phyloP scores from a whole-genome alignment of 2,329 filamentous ascomycete species.

The Zymoseptoria passerinii region DNA sequence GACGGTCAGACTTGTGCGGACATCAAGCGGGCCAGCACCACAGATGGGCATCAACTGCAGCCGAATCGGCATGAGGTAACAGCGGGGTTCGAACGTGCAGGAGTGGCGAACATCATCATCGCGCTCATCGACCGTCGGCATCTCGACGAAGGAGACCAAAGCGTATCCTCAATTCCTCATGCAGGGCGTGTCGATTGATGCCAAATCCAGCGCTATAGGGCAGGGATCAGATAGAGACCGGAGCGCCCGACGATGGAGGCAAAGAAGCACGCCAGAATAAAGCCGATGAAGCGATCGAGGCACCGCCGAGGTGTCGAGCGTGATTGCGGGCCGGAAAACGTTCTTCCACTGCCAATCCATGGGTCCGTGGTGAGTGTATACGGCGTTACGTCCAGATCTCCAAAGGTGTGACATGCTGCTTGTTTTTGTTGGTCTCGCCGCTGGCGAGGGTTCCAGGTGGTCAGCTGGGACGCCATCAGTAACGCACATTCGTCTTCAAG shows the following conservation, averaged over 20 bases:
- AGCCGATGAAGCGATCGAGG: not conserved
- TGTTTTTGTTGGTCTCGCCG: not conserved
- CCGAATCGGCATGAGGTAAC: not conserved
- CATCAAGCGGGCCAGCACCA: not conserved
- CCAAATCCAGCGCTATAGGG: constrained; percentile 9
- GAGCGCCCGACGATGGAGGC: not conserved
- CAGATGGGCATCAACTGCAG: not conserved
- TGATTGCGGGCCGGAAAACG: not conserved
- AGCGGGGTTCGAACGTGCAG: not conserved
- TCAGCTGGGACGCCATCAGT: not conserved
- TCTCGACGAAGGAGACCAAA: not conserved
- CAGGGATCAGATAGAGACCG: constrained; percentile 3
- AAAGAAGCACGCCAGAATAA: not conserved
- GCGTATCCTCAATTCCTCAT: not conserved
- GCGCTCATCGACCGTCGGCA: too few species aligned
- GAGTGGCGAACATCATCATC: not conserved
- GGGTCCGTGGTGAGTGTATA: not conserved
- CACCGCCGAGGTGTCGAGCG: not conserved
- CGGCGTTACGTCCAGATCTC: not conserved
- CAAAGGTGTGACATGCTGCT: not conserved
- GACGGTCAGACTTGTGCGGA: not conserved
- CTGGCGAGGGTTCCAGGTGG: not conserved
- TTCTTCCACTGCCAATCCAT: not conserved
- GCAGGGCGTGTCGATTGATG: constrained; percentile 11
- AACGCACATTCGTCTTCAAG: not conserved